Percentiles rank a stretch among this genome's conserved stretches.
phyloP scores from a whole-genome alignment of 345 rosid species.

The Acer yangbiense region DNA sequence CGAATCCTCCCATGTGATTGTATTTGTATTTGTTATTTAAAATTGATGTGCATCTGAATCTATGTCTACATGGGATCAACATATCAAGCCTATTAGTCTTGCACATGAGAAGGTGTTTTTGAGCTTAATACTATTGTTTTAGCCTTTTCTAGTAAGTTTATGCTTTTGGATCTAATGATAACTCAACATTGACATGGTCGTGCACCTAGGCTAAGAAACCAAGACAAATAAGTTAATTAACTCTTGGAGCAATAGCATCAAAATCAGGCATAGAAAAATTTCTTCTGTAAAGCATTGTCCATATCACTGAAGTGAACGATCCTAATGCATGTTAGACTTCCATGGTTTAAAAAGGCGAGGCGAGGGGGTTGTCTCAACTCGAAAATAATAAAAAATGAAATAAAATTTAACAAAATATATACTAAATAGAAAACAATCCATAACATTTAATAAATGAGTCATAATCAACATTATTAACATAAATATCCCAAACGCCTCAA shows the following conservation, averaged over 20 bases:
- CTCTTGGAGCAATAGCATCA: background rate
- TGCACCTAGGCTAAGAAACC: background rate
- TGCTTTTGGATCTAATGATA: background rate
- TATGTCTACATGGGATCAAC: background rate
- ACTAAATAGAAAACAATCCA: too few species aligned
- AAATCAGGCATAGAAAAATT: constrained; percentile 1
- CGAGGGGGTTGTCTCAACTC: too few species aligned
- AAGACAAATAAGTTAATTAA: background rate
- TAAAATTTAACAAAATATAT: too few species aligned
- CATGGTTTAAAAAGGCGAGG: too few species aligned
- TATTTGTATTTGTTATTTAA: background rate
- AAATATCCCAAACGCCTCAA: too few species aligned
- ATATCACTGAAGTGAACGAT: background rate
- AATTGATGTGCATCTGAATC: background rate
- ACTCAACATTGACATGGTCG: background rate
- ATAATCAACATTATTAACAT: too few species aligned
- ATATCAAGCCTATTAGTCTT: background rate
- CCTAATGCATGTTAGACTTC: background rate
- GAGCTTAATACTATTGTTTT: background rate
- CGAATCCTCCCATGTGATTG: background rate
- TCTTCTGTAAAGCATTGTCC: background rate
- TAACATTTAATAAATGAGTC: too few species aligned
- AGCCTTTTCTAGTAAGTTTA: background rate
- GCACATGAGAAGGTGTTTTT: background rate
- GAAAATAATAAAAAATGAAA: too few species aligned